phyloP scores from a whole-genome alignment of 1,284 basidiomycete genomes.

The Leccinum laetum region DNA sequence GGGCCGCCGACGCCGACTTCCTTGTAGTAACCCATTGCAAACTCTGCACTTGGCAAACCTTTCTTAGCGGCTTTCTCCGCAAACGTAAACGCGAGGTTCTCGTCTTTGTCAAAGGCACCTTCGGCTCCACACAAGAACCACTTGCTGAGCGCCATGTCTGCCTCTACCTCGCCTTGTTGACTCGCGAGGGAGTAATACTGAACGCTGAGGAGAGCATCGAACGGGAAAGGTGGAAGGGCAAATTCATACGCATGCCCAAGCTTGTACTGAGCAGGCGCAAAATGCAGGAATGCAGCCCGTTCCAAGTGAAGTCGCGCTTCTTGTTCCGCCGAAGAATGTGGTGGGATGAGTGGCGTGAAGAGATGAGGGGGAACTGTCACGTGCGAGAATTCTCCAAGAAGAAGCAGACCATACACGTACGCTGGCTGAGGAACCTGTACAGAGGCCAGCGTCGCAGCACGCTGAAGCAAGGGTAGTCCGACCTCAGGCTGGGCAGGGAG shows the following conservation, averaged over 20 bases:
- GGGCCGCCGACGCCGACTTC: slow-evolving; percentile 77
- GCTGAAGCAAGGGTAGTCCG: slow-evolving; percentile 74
- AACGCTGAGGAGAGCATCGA: slow-evolving; percentile 88
- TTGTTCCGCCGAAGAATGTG: slow-evolving; percentile 38
- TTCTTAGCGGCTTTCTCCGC: slow-evolving; percentile 89
- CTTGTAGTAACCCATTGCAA: slow-evolving; percentile 92
- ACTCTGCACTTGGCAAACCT: slow-evolving; percentile 83
- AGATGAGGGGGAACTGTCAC: slow-evolving; percentile 48
- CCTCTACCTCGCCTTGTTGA: slow-evolving; percentile 86
- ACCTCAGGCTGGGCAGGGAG: slow-evolving; percentile 51
- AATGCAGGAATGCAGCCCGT: slow-evolving; percentile 84
- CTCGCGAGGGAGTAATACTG: slow-evolving; percentile 91
- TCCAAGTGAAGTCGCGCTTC: slow-evolving; percentile 64
- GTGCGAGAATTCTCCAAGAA: slow-evolving; percentile 73
- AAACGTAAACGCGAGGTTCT: slow-evolving; percentile 84
- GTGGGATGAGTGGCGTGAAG: slow-evolving; percentile 53
- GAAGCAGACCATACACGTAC: slow-evolving; percentile 83
- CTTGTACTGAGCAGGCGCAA: slow-evolving; percentile 92
- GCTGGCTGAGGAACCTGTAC: slow-evolving; percentile 82
- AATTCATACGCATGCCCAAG: slow-evolving; percentile 93
- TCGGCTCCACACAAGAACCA: slow-evolving; percentile 94
- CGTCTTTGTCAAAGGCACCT: slow-evolving; percentile 86
- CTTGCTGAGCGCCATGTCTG: slow-evolving; percentile 94
- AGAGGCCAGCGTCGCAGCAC: slow-evolving; percentile 78
- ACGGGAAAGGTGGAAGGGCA: slow-evolving; percentile 82